Percentiles rank a stretch among this genome's conserved stretches.
phyloP scores from a whole-genome alignment of 1,284 basidiomycete genomes.

The Apiotrichum veenhuisii region DNA sequence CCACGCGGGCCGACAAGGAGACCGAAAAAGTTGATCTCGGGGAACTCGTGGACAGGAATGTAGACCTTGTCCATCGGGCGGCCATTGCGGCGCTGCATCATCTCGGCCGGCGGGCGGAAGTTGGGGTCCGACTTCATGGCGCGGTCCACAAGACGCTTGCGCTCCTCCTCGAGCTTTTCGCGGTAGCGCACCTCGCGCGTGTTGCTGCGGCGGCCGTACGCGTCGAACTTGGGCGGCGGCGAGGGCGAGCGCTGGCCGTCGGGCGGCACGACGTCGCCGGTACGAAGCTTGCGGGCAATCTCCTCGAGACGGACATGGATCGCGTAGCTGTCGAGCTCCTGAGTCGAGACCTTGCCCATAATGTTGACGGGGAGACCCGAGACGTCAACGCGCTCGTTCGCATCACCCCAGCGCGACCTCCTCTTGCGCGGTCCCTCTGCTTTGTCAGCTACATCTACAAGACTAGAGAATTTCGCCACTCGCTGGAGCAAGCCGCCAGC shows the following conservation, averaged over 20 bases:
- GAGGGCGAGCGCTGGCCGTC: slow-evolving; percentile 93
- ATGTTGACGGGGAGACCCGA: slow-evolving; percentile 89
- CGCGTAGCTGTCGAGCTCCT: slow-evolving; percentile 91
- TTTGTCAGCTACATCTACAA: background rate
- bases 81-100: slow-evolving; percentile 73
- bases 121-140: slow-evolving; percentile 97
- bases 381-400: slow-evolving; percentile 70
- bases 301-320: slow-evolving; percentile 93
- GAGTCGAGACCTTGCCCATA: slow-evolving; percentile 82
- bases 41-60: slow-evolving; percentile 98
- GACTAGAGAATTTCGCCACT: slow-evolving; percentile 48
- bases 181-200: slow-evolving; percentile 97
- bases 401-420: slow-evolving; percentile 90
- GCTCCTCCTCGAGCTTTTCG: slow-evolving; percentile 96
- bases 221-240: slow-evolving; percentile 94
- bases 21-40: slow-evolving; percentile 99
- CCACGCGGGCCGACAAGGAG: slow-evolving; percentile 96
- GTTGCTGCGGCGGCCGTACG: slow-evolving; percentile 94
- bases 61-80: slow-evolving; percentile 97
- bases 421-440: slow-evolving; percentile 82
- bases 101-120: slow-evolving; percentile 90
- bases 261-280: slow-evolving; percentile 93
- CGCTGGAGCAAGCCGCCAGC: slow-evolving; percentile 29
- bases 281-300: slow-evolving; percentile 87
- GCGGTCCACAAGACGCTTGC: slow-evolving; percentile 85